phyloP scores from a whole-genome alignment of 192 early-diverging fungal genomes.

The Powellomyces hirtus region DNA sequence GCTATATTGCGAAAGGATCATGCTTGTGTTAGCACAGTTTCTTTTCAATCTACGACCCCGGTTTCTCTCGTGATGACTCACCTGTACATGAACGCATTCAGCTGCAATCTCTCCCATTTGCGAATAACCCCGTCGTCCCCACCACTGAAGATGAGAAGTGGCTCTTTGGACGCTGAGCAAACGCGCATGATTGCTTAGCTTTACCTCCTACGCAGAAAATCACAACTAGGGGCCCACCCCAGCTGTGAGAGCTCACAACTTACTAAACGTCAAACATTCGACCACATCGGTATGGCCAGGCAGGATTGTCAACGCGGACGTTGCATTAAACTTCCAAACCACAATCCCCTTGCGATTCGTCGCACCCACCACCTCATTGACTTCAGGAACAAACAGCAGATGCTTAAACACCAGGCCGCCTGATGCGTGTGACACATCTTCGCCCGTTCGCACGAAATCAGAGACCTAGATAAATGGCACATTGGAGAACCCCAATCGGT shows the following conservation, averaged over 20 bases:
- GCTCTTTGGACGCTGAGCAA: constrained; percentile 50
- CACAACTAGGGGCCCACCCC: not conserved
- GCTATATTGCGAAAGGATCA: constrained; percentile 26
- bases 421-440: constrained; percentile 29
- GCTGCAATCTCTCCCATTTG: constrained; percentile 61
- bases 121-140: constrained; percentile 52
- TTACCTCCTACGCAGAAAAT: no score
- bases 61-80: constrained; percentile 14
- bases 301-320: constrained; percentile 49
- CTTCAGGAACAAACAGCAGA: constrained; percentile 49
- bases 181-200: no score
- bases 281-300: constrained; percentile 54
- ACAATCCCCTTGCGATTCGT: constrained; percentile 44
- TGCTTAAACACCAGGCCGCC: constrained; percentile 42
- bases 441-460: constrained; percentile 53
- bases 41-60: not conserved
- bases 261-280: constrained; percentile 56
- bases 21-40: constrained; percentile 4
- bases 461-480: constrained; percentile 41
- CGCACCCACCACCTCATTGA: constrained; percentile 43
- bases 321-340: constrained; percentile 57
- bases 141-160: constrained; percentile 59
- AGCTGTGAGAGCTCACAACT: constrained; percentile 5
- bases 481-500: not conserved
- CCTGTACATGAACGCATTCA: constrained; percentile 67